These are phyloP conservation scores for Sophora flavescens DNA, from an alignment of 306 rosid genomes.

Conservation along the genomic window DNA sequence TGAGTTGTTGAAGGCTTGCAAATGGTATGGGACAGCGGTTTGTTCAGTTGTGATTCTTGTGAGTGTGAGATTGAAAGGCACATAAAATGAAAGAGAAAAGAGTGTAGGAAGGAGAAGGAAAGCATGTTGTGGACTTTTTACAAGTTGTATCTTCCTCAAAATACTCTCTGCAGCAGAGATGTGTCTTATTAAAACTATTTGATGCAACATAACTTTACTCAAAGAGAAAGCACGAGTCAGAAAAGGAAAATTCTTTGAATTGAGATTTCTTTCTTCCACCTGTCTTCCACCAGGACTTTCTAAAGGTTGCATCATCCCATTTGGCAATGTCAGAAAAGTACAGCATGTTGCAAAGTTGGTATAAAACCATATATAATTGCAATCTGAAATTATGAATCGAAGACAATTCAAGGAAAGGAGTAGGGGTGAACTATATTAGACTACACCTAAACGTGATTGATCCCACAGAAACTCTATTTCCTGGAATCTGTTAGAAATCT, in stretches of 20 bases:
- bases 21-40: background rate
- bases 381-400: background rate
- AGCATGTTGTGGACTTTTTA: background rate
- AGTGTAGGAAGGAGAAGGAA: background rate
- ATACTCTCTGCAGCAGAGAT: background rate
- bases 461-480: constrained; percentile 9
- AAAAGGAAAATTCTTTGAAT: background rate
- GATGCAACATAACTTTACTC: background rate
- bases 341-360: constrained; percentile 12
- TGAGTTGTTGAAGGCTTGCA: background rate
- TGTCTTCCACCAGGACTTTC: background rate
- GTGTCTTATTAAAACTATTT: background rate
- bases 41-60: background rate
- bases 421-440: background rate
- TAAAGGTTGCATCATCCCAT: background rate
- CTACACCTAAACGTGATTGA: constrained; percentile 15
- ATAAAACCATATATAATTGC: background rate
- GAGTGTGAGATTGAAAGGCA: background rate
- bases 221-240: background rate
- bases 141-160: background rate
- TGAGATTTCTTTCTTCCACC: background rate
- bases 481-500: background rate
- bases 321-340: background rate
- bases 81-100: background rate
- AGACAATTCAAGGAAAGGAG: background rate